phyloP scores from a whole-genome alignment of 225 moss, liverwort and hornwort species.

The Marchantia paleacea region DNA sequence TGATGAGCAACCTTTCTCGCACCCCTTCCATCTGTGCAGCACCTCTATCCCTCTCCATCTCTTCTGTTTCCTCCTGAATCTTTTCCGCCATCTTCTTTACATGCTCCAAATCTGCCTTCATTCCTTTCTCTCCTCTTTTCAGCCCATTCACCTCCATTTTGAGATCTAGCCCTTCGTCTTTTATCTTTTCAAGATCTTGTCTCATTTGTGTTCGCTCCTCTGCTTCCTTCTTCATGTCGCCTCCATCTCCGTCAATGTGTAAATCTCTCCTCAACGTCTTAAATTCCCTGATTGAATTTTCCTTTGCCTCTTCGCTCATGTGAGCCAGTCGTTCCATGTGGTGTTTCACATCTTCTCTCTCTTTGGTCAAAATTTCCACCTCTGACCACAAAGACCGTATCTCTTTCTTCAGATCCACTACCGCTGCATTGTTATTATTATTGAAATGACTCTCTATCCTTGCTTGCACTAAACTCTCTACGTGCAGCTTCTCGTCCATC shows the following conservation, averaged over 20 bases:
- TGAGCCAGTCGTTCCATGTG: conserved; percentile 64
- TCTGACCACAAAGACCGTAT: conserved; percentile 76
- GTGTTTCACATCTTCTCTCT: conserved; percentile 68
- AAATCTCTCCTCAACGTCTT: conserved; percentile 37
- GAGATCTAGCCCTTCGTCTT: conserved; percentile 68
- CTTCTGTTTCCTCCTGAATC: conserved; percentile 62
- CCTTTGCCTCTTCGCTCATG: conserved; percentile 56
- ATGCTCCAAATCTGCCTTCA: conserved; percentile 65
- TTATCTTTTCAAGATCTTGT: conserved; percentile 64
- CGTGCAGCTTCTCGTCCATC: conserved; percentile 74
- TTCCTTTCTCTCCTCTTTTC: conserved; percentile 74
- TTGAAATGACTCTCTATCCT: conserved; percentile 62
- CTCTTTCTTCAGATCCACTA: conserved; percentile 74
- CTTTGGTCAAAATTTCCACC: conserved; percentile 73
- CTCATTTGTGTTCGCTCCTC: conserved; percentile 69
- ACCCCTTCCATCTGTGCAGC: conserved; percentile 65
- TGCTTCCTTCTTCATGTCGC: conserved; percentile 50
- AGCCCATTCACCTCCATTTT: conserved; percentile 74
- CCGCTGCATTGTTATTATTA: conserved; percentile 41
- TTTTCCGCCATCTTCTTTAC: conserved; percentile 51
- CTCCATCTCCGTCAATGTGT: conserved; percentile 32
- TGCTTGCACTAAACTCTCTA: conserved; percentile 59
- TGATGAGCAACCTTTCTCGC: conserved; percentile 73
- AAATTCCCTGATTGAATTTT: conserved; percentile 55
- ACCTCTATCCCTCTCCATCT: conserved; percentile 64